These are phyloP conservation scores for Leersia perrieri DNA, from an alignment of 176 grass and related monocot genomes.

Conservation along the genomic window DNA sequence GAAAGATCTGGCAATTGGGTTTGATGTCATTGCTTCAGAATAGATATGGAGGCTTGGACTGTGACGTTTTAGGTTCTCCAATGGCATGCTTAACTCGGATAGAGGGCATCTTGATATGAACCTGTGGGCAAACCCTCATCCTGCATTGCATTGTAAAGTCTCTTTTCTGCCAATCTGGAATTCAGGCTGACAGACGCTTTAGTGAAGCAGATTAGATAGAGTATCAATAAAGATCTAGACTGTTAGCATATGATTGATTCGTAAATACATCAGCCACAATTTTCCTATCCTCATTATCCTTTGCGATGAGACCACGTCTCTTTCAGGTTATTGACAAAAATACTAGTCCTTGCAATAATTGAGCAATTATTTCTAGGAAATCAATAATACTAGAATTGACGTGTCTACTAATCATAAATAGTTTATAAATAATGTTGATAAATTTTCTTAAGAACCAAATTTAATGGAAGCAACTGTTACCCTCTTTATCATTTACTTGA, in stretches of 20 bases:
- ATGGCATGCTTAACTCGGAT: not conserved
- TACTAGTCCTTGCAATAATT: not conserved
- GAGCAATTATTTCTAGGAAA: not conserved
- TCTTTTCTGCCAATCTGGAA: not conserved
- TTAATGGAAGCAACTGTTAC: not conserved
- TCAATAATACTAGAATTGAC: not conserved
- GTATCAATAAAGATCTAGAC: not conserved
- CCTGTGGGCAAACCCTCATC: slow-evolving; percentile 19
- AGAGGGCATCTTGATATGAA: slow-evolving; percentile 32
- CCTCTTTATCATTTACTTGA: too few species aligned
- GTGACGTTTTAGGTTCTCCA: slow-evolving; percentile 33
- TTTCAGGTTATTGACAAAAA: not conserved
- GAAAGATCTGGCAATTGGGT: not conserved
- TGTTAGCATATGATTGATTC: not conserved
- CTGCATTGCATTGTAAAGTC: not conserved
- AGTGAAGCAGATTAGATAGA: not conserved
- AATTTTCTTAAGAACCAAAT: not conserved
- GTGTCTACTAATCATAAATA: not conserved
- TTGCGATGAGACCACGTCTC: not conserved
- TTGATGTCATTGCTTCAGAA: not conserved
- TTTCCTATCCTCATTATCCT: not conserved
- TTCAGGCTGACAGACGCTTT: not conserved
- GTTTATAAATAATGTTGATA: too few species aligned
- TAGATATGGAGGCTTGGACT: not conserved
- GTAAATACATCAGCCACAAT: not conserved